Evolutionary conservation across 2,329 filamentous ascomycete species (phyloP).

Genomic region (Alternaria ethzedia): DNA sequence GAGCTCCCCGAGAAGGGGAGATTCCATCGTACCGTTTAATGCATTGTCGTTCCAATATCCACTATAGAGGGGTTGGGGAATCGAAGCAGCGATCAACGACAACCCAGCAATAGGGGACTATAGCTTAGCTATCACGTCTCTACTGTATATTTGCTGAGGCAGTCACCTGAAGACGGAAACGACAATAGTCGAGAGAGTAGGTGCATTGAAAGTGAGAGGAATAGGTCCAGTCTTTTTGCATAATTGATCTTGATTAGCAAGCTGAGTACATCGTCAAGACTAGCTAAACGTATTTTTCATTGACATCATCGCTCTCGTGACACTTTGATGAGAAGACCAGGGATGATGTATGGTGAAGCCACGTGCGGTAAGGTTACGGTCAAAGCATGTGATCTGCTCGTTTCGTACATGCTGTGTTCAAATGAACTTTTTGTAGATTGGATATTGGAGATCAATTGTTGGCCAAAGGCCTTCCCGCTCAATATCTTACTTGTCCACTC

Average conservation of each 20-base stretch:
- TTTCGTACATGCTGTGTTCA: not conserved
- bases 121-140: not conserved
- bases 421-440: not conserved
- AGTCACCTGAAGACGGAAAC: not conserved
- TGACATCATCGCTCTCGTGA: not conserved
- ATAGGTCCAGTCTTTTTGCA: not conserved
- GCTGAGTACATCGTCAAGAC: not conserved
- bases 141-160: not conserved
- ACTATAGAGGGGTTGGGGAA: not conserved
- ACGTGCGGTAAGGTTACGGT: not conserved
- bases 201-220: not conserved
- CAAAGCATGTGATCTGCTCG: not conserved
- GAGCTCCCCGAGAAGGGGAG: not conserved
- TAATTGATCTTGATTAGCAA: not conserved
- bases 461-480: not conserved
- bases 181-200: not conserved
- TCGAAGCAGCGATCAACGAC: not conserved
- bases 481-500: conserved; percentile 20
- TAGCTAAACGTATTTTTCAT: not conserved
- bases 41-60: not conserved
- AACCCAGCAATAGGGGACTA: not conserved
- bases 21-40: not conserved
- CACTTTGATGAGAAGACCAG: not conserved
- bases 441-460: not conserved
- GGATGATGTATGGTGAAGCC: not conserved